phyloP scores from a whole-genome alignment of 805 yeast genomes.

The Saturnispora gosingensis region DNA sequence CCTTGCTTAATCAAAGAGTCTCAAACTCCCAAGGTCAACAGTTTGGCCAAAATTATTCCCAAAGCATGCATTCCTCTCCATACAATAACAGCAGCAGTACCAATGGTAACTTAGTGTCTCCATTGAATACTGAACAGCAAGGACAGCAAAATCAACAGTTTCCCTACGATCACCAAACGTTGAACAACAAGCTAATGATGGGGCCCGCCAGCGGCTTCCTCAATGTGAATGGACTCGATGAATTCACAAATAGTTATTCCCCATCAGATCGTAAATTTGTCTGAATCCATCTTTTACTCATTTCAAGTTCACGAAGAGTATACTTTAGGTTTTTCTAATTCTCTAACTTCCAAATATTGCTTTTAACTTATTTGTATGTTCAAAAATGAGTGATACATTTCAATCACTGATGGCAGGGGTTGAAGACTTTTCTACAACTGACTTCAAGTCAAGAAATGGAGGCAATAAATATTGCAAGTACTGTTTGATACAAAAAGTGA shows the following conservation, averaged over 20 bases:
- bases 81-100: constrained; percentile 12
- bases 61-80: constrained; percentile 12
- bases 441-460: not conserved
- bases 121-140: constrained; percentile 5
- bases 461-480: not conserved
- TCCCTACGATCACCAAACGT: constrained; percentile 14
- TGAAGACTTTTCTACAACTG: not conserved
- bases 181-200: constrained; percentile 41
- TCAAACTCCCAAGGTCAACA: constrained; percentile 7
- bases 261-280: not conserved
- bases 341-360: not conserved
- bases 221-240: constrained; percentile 38
- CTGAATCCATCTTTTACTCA: not conserved
- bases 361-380: not conserved
- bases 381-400: not conserved
- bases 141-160: constrained; percentile 5
- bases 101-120: constrained; percentile 11
- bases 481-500: too few species aligned
- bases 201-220: constrained; percentile 60
- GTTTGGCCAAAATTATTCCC: constrained; percentile 11
- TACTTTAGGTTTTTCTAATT: not conserved
- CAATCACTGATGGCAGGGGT: constrained; percentile 1
- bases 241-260: not conserved
- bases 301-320: not conserved
- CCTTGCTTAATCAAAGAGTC: constrained; percentile 9